Evolutionary conservation across 2,329 filamentous ascomycete species (phyloP), one percentile per base, ranked within the genome.

Genomic region (Amylocarpus encephaloides): DNA sequence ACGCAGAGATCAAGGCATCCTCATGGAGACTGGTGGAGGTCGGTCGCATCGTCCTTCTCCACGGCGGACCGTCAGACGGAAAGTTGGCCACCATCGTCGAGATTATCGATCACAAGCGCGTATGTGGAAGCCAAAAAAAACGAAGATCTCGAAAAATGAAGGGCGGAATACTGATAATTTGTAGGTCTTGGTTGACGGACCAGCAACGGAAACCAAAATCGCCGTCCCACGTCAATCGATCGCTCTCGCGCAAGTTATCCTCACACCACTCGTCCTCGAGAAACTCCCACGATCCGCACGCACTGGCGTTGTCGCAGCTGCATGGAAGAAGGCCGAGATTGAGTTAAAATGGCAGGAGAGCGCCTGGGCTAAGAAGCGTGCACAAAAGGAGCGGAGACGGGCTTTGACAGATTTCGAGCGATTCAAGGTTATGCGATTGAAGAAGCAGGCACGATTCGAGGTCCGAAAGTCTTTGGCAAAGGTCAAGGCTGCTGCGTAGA

Each of bases 71-170:
- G 70, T 83, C 85, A 67, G 87, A 78, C 65, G 91, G 91, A 78
- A 88, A 88, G 73, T 83, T 97, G 67, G 94, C 91, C 68, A 79
- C 85, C 68, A 92, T 98, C 70, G 90, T 95, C 76, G 92, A 98
- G 85, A 97, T 98, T 76, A 93, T 98, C 78, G 93, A 98, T 79
- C 92, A 98, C 86, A 96, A 95, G 84, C 90, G 93, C 78, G 93
- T 98, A 95, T 72, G 93, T 89, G 70, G n/a, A 47, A 41, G 16
- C 32, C 7, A n/a, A 22, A 33, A 16, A 39, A 48, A 46, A 55
- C 33, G 12, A 40, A 32, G 19, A 33, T 30, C 29, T 35, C 42
- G 38, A 11, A 46, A n/a, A 50, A 33, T 16, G 32, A 36, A 26
- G 51, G 38, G 51, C 58, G 53, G 29, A 58, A 58, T 57, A 61